Evolutionary conservation across 2,329 filamentous ascomycete species (phyloP), one percentile per base, ranked within the genome.

Genomic region (Colletotrichum paranaense): DNA sequence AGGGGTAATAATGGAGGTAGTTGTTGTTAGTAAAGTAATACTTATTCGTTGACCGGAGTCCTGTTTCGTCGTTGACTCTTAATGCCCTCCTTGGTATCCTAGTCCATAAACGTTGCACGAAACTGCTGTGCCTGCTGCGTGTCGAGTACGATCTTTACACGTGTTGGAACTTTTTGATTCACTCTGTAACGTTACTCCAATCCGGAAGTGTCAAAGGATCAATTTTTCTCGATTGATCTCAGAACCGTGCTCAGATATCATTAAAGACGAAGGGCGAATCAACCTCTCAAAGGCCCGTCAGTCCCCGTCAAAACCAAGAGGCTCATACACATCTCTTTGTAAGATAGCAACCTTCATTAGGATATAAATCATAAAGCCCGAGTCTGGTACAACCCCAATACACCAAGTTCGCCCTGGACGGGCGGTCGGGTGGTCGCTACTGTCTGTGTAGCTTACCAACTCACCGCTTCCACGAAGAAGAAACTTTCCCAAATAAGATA

Each of bases 21-120:
- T 12, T 0, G 0, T 12, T 12, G 11, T 5, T 35, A 12, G 11
- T 11, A 12, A 32, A 4, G 32, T 12, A 3, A 24, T 16, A 11
- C 24, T 53, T 63, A 16, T 57, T 57, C 32, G 12, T 8, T 58
- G 5, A 9, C 42, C 35, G 24, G 38, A 53, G 7, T 5, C 16
- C 6, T 19, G 5, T 42, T 42, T 5, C 19, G 6, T 42, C 16
- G 3, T 2, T 16, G 14, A 42, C 38, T 62, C 35, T 62, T 55
- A 42, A 64, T 72, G 64, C 58, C 59, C 53, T 72, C 53, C 30
- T 2, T 68, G 11, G 11, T 5, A n/a, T 19, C 35, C 32, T 52
- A 4, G 6, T n/a, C 42, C 8, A 49, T n/a, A 49, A 8, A 9
- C 8, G 19, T 49, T 8, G 5, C 19, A 22, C 19, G 3, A 3